A percentile compares a stretch with the other conserved stretches of the same genome.
Evolutionary conservation across 179 eudicot genomes (phyloP).

Genomic region (Spinacia oleracea): DNA sequence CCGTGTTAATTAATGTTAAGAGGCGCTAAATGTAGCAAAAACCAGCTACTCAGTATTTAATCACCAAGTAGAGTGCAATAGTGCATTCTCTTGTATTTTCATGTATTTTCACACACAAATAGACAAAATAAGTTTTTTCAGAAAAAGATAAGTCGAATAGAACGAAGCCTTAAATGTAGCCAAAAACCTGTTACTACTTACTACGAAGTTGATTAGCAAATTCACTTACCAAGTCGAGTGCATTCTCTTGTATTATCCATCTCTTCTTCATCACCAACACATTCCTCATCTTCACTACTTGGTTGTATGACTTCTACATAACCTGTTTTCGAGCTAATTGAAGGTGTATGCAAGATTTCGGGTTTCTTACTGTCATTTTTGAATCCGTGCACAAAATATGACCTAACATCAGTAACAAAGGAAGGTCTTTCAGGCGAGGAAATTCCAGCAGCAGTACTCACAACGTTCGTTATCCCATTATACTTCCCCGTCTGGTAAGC

Average conservation of each 20-base stretch:
- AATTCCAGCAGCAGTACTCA: slow-evolving; percentile 17
- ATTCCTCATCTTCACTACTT: slow-evolving; percentile 16
- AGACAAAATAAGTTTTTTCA: no score
- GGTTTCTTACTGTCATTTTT: neutral
- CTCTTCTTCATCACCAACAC: slow-evolving; percentile 10
- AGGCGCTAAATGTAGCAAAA: neutral
- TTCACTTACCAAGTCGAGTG: neutral
- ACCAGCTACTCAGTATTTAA: neutral
- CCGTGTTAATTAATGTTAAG: neutral
- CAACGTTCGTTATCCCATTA: neutral
- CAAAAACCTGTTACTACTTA: no score
- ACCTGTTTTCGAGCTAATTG: neutral
- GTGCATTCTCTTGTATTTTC: no score
- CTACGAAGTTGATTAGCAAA: no score
- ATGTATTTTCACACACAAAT: no score
- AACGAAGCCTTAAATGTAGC: neutral
- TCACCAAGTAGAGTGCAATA: no score
- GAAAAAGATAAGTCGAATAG: no score
- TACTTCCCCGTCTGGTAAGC: neutral
- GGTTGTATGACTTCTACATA: neutral
- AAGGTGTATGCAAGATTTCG: neutral
- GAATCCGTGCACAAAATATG: neutral
- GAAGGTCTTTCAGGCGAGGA: slow-evolving; percentile 28
- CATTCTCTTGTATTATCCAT: neutral
- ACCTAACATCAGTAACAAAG: slow-evolving; percentile 17